A percentile compares a stretch with the other conserved stretches of the same genome.
Evolutionary conservation across 768 basidiomycete species (phyloP).

Genomic region (Naganishia randhawae): DNA sequence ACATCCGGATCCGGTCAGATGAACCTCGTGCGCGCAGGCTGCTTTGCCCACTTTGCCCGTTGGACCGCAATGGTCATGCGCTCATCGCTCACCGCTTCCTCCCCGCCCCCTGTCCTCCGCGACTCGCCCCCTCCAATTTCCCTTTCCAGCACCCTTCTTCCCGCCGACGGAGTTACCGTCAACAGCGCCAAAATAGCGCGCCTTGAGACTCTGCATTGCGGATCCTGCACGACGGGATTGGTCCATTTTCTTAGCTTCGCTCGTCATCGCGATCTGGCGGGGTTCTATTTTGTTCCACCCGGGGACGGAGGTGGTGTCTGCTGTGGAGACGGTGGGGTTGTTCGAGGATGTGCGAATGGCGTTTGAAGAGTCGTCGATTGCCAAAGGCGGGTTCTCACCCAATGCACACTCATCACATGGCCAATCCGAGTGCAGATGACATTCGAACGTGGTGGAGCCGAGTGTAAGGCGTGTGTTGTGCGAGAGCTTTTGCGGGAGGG

Average conservation of each 20-base stretch:
- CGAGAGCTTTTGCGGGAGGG: slow-evolving; percentile 32
- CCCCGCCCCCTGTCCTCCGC: too few relatives aligned
- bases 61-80: too few relatives aligned
- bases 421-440: slow-evolving; percentile 44
- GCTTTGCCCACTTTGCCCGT: too few relatives aligned
- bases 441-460: slow-evolving; percentile 39
- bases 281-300: slow-evolving; percentile 20
- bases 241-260: slow-evolving; percentile 16
- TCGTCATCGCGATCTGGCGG: slow-evolving; percentile 19
- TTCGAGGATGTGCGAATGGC: background rate
- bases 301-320: background rate
- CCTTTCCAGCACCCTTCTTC: background rate
- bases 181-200: slow-evolving; percentile 23
- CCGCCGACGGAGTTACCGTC: background rate
- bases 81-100: too few relatives aligned
- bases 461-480: slow-evolving; percentile 38
- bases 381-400: background rate
- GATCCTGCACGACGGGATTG: slow-evolving; percentile 3
- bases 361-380: background rate
- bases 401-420: slow-evolving; percentile 42
- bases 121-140: too few relatives aligned
- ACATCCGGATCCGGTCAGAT: too few relatives aligned
- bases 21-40: too few relatives aligned
- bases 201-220: slow-evolving; percentile 29
- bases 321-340: background rate